Conservation (phyloP, 371 early-diverging fungal species). For the Parasitella parasitica region DNA sequence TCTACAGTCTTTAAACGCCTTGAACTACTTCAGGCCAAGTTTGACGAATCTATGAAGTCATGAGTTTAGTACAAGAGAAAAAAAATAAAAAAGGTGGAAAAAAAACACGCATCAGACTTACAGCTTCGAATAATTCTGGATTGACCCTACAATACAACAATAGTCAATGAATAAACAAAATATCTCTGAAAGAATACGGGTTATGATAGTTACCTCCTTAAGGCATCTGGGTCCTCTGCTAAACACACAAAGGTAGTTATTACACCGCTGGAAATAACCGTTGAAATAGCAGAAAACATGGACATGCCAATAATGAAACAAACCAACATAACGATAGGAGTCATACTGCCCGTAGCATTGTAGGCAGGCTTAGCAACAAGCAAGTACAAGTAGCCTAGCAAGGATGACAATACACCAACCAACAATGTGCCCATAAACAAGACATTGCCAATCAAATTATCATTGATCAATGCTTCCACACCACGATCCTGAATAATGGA, state of each 20-base stretch:
- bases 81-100: no score
- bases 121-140: conserved; percentile 58
- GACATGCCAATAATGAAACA: conserved; percentile 70
- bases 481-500: conserved; percentile 80
- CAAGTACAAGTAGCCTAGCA: conserved; percentile 57
- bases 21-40: conserved; percentile 64
- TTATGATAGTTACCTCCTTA: conserved; percentile 30
- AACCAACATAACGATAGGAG: conserved; percentile 50
- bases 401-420: conserved; percentile 52
- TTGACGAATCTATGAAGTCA: conserved; percentile 46
- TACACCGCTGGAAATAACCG: conserved; percentile 76
- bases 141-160: conserved; percentile 40
- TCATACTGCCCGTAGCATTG: conserved; percentile 34
- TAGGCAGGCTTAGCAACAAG: conserved; percentile 40
- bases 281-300: conserved; percentile 66
- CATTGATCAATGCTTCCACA: conserved; percentile 89
- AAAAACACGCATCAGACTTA: no score
- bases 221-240: conserved; percentile 80
- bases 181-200: neutral
- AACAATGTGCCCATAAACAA: conserved; percentile 61
- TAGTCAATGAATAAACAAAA: neutral
- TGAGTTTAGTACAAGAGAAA: neutral
- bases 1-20: conserved; percentile 27
- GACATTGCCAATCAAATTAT: conserved; percentile 78
- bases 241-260: conserved; percentile 82